phyloP scores from a whole-genome alignment of 371 early-diverging fungal genomes.

The Mucor ambiguus region DNA sequence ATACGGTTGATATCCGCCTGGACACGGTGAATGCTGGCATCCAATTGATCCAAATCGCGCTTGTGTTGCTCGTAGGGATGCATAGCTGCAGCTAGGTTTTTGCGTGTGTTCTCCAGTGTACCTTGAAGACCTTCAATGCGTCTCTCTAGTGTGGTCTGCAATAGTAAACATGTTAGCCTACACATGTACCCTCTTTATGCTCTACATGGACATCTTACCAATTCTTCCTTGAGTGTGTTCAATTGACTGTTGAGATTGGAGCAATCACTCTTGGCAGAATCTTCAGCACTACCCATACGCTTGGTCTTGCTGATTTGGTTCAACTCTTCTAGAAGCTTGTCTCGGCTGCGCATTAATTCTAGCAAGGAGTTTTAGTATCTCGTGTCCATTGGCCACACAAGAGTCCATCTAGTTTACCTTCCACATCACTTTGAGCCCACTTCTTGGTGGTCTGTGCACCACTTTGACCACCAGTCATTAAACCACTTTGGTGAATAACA shows the following conservation, averaged over 20 bases:
- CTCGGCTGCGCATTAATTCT: constrained; percentile 68
- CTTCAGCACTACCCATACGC: constrained; percentile 71
- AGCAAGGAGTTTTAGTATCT: neutral
- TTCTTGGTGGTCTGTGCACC: constrained; percentile 52
- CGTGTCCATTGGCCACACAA: neutral
- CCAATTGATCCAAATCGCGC: constrained; percentile 43
- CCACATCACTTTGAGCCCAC: constrained; percentile 89
- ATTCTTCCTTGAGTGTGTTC: constrained; percentile 60
- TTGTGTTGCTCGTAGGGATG: constrained; percentile 19
- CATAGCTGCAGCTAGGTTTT: constrained; percentile 10
- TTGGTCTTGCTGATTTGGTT: constrained; percentile 72
- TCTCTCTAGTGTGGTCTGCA: constrained; percentile 17
- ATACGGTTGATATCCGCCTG: constrained; percentile 60
- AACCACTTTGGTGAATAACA: constrained; percentile 93
- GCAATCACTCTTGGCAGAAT: constrained; percentile 59
- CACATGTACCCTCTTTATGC: neutral
- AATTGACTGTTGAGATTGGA: constrained; percentile 64
- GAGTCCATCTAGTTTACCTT: constrained; percentile 37
- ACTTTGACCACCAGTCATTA: constrained; percentile 90
- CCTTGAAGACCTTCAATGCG: constrained; percentile 23
- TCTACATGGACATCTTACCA: constrained; percentile 31
- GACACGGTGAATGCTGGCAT: constrained; percentile 33
- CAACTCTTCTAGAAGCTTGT: constrained; percentile 71
- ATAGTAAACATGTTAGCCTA: neutral
- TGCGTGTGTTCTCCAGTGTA: constrained; percentile 19